Evolutionary conservation across 345 rosid genomes (phyloP), one percentile per base, ranked within the genome.

Genomic region (Physaria fendleri): DNA sequence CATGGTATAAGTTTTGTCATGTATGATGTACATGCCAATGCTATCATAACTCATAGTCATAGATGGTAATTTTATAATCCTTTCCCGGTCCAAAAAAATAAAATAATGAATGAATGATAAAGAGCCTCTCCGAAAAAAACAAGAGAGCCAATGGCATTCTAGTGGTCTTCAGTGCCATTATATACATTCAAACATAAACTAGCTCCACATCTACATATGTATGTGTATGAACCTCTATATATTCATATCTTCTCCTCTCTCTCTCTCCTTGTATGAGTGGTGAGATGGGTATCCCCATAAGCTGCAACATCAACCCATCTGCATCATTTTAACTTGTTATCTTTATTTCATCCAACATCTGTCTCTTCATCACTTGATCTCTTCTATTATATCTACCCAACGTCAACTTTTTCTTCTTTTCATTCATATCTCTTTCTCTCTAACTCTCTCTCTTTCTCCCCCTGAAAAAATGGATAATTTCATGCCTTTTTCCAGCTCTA

Each of bases 161-260:
- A 62, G 73, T 68, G 73, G 73, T 60, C 67, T 68, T 68, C 73
- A 60, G 73, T 68, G 73, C 73, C 73, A 59, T 50, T 65, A 51
- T 45, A 35, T 22, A 68, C 62, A 28, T 68, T 60, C 73, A 68
- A 68, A 68, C 47, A 50, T 56, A 60, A 68, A 52, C 62, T 60
- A 42, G 56, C 73, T 67, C 66, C 60, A 41, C 60, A 59, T 43
- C 38, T 39, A 38, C 42, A 47, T 38, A 21, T 6, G 29, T 37
- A 49, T 64, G 15, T 54, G 27, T 43, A 35, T 40, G 28, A 56
- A 41, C 42, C 22, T 9, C 11, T 53, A 45, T 65, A 54, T 45
- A 55, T 9, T 37, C 42, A 47, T 5, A 22, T 39, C 41, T 46
- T 46, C 71, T 55, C 52, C 52, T 32, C 8, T 28, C 21, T 65